phyloP scores from a whole-genome alignment of 1,284 basidiomycete genomes.

The Inonotus obliquus region DNA sequence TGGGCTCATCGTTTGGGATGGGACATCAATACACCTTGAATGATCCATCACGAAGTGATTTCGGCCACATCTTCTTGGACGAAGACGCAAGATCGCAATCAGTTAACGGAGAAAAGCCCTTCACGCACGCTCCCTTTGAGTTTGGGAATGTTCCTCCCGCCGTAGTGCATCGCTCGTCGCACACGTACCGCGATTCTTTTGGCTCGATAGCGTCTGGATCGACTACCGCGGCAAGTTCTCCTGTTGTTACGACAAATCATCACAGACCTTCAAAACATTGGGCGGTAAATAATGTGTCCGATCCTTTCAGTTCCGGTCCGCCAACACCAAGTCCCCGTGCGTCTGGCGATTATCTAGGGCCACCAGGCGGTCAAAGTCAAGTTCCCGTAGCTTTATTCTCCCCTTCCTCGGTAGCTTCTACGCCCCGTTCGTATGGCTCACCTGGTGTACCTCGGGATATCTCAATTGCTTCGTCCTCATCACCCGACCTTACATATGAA shows the following conservation, averaged over 20 bases:
- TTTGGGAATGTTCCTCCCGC: slow-evolving; percentile 1
- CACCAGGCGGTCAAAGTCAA: slow-evolving; percentile 6
- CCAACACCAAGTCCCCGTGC: slow-evolving; percentile 5
- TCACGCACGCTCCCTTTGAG: not conserved
- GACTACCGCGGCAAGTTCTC: not conserved
- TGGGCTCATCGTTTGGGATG: not conserved
- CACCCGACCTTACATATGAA: slow-evolving; percentile 5
- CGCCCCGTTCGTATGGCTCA: slow-evolving; percentile 4
- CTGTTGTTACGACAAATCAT: not conserved
- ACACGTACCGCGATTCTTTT: slow-evolving; percentile 7
- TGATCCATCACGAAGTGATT: not conserved
- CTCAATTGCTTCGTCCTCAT: slow-evolving; percentile 8
- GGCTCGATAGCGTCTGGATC: slow-evolving; percentile 3
- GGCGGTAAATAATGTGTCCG: slow-evolving; percentile 4
- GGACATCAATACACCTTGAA: not conserved
- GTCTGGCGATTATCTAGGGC: slow-evolving; percentile 1
- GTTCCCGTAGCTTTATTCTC: slow-evolving; percentile 11
- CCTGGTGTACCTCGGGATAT: slow-evolving; percentile 16
- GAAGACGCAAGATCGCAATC: not conserved
- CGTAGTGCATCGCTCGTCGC: slow-evolving; percentile 2
- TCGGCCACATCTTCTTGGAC: not conserved
- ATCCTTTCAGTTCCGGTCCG: slow-evolving; percentile 8
- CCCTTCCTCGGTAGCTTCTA: slow-evolving; percentile 5
- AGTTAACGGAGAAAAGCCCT: slow-evolving; percentile 5
- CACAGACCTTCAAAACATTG: slow-evolving; percentile 4